Conservation (phyloP, 371 early-diverging fungal species). For the Amoeboaphelidium protococcarum region DNA sequence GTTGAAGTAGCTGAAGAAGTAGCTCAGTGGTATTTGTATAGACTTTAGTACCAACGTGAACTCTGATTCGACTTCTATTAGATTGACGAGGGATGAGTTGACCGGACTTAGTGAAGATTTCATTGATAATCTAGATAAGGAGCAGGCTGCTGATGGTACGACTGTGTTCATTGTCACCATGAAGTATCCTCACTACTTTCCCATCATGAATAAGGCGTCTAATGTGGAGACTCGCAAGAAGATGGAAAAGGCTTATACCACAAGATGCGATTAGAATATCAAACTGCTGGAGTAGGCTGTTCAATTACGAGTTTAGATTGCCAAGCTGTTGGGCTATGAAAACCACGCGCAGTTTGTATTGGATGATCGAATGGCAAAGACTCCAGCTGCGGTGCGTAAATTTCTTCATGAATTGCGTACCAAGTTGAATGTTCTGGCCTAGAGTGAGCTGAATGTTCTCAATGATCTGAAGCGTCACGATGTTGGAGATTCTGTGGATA, state of each 20-base stretch:
- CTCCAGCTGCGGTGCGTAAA: constrained; percentile 26
- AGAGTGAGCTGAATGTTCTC: constrained; percentile 26
- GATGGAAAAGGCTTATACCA: constrained; percentile 27
- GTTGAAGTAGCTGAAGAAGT: not conserved
- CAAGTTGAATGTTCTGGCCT: constrained; percentile 24
- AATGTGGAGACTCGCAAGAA: too few relatives aligned
- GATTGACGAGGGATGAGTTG: not conserved
- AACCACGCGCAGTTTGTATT: constrained; percentile 41
- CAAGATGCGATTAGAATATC: constrained; percentile 19
- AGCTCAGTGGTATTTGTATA: not conserved
- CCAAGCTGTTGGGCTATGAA: constrained; percentile 34
- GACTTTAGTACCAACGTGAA: not conserved
- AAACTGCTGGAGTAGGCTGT: constrained; percentile 20
- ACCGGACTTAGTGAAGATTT: not conserved
- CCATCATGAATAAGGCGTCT: constrained; percentile 4
- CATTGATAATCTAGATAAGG: not conserved
- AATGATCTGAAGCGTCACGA: constrained; percentile 23
- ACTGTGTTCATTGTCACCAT: constrained; percentile 1
- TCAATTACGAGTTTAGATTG: constrained; percentile 18
- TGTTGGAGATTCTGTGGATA: constrained; percentile 19
- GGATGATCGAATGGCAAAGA: constrained; percentile 64
- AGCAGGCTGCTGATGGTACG: not conserved
- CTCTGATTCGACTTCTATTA: not conserved
- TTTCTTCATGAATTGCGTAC: constrained; percentile 35
- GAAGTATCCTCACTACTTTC: constrained; percentile 4